Evolutionary conservation across 805 yeast genomes (phyloP), one percentile per base, ranked within the genome.

Genomic region (Saturnispora dispora): DNA sequence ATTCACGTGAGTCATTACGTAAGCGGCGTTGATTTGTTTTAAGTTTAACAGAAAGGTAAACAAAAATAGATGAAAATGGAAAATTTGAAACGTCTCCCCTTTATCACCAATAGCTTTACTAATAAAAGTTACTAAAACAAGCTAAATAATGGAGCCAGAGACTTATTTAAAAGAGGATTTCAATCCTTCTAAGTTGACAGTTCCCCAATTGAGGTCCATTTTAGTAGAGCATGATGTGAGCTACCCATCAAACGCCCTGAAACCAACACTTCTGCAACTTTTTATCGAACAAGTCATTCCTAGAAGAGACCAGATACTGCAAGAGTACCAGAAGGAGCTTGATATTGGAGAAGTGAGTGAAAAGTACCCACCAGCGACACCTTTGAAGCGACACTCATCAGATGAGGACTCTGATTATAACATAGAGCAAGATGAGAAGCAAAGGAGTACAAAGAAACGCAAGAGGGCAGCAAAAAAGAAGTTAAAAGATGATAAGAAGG

Each of bases 121-220:
- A 23, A 13, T 11, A 11, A 30, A 30, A 11, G 15, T 13, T 30
- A 13, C 15, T 32, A 23, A 23, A 36, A 11, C 30, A 40, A 36
- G 18, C 23, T 8, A 25, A 35, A 25, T 20, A 35, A 71, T 72
- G 73, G 73, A 71, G 18, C 60, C 62, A 9, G 57, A 54, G 13
- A 70, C 65, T 27, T 73, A 72, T 52, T 55, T 72, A 18, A 61
- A 62, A 28, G 66, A 69, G 3, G 71, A 75, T n/a, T 88, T 86
- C 64, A 82, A 88, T 62, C 85, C 91, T 6, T 68, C 74, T 25
- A 69, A 74, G 39, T 69, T 85, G 56, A 84, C 81, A 48, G 82
- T 87, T 22, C 79, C 89, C 3, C 79, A 85, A 53, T 71, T 91
- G 61, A 76, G 93, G 59, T 75, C 80, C 22, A 74, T 88, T 22